Conservation (phyloP, 164 flowering plant genomes). For the Cinnamomum chago region DNA sequence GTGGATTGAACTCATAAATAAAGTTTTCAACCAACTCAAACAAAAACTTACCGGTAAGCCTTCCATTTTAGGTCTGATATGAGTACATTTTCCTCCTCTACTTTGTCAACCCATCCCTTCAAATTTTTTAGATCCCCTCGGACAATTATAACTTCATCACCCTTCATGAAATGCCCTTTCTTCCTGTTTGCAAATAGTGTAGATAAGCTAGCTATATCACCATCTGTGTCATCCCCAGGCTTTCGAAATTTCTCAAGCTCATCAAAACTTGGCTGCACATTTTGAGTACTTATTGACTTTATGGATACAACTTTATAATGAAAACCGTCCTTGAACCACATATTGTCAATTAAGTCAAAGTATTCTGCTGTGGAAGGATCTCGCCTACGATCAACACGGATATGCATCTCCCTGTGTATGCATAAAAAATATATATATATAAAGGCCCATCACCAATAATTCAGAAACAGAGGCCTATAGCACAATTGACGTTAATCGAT, state of each 20-base stretch:
- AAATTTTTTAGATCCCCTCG: slow-evolving; percentile 87
- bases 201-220: slow-evolving; percentile 62
- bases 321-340: slow-evolving; percentile 85
- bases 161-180: slow-evolving; percentile 95
- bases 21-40: background rate
- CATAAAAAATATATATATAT: slow-evolving; percentile 1
- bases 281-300: slow-evolving; percentile 72
- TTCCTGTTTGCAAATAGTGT: slow-evolving; percentile 83
- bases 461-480: background rate
- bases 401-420: slow-evolving; percentile 63
- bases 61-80: slow-evolving; percentile 71
- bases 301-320: slow-evolving; percentile 67
- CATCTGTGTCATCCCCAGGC: slow-evolving; percentile 73
- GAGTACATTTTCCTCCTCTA: slow-evolving; percentile 84
- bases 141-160: slow-evolving; percentile 84
- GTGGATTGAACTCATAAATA: background rate
- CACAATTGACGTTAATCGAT: background rate
- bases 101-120: slow-evolving; percentile 96
- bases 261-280: slow-evolving; percentile 83
- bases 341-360: slow-evolving; percentile 65
- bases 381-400: slow-evolving; percentile 76
- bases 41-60: slow-evolving; percentile 63
- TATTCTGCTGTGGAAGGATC: slow-evolving; percentile 69
- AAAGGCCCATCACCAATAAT: background rate
- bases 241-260: slow-evolving; percentile 87